Percentiles rank a stretch among this genome's conserved stretches.
Evolutionary conservation across 179 eudicot species (phyloP).

Genomic region (Sideroxylon spinosum): DNA sequence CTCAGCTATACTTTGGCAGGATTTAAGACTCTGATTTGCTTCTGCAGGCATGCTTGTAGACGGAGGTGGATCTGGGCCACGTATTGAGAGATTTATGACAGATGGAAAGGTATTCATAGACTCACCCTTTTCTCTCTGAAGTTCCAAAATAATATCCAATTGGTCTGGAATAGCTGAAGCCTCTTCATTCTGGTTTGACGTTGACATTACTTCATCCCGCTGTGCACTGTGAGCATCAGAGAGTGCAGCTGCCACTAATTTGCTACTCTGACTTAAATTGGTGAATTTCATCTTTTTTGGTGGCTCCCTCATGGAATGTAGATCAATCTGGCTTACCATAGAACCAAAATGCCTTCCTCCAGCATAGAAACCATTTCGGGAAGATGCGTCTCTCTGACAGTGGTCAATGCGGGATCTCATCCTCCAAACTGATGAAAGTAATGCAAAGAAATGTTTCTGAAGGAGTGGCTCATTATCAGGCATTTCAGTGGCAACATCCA

Average conservation of each 20-base stretch:
- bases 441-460: conserved; percentile 76
- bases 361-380: conserved; percentile 38
- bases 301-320: conserved; percentile 24
- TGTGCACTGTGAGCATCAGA: conserved; percentile 31
- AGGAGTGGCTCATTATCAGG: conserved; percentile 80
- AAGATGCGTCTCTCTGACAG: conserved; percentile 27
- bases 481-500: conserved; percentile 67
- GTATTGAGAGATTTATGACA: conserved; percentile 45
- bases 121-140: conserved; percentile 32
- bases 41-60: conserved; percentile 26
- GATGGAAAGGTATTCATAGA: conserved; percentile 49
- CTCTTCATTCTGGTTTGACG: conserved; percentile 36
- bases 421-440: conserved; percentile 78
- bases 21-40: conserved; percentile 36
- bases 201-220: conserved; percentile 28
- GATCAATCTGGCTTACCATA: conserved; percentile 31
- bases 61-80: conserved; percentile 33
- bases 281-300: conserved; percentile 43
- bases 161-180: conserved; percentile 34
- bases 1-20: conserved; percentile 46
- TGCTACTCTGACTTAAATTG: conserved; percentile 41
- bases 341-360: conserved; percentile 44
- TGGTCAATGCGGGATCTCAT: conserved; percentile 35
- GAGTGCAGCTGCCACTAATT: conserved; percentile 58
- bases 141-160: conserved; percentile 63